phyloP scores from a whole-genome alignment of 2,329 filamentous ascomycete genomes.

The Paecilomyces dactylethromorphus region DNA sequence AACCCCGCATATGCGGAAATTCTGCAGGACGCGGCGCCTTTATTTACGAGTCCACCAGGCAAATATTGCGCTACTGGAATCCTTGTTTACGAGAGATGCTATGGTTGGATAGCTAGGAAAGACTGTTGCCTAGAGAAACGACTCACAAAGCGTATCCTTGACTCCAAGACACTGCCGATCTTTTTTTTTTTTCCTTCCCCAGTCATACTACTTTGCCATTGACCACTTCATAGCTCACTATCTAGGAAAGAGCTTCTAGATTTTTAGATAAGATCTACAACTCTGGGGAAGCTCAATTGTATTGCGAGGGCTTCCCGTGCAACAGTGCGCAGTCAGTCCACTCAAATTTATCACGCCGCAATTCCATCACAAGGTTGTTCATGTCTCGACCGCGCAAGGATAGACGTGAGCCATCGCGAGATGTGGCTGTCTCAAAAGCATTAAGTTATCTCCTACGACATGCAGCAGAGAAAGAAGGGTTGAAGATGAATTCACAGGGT shows the following conservation, averaged over 20 bases:
- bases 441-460: constrained; percentile 50
- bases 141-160: not conserved
- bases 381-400: not conserved
- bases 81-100: not conserved
- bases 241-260: not conserved
- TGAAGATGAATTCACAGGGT: constrained; percentile 52
- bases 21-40: not conserved
- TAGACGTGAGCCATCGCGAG: constrained; percentile 14
- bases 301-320: not conserved
- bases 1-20: not conserved
- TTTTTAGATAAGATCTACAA: not conserved
- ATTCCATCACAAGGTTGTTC: not conserved
- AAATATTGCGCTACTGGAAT: not conserved
- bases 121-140: not conserved
- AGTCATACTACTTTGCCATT: not conserved
- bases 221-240: not conserved
- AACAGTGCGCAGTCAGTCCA: not conserved
- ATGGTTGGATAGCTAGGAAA: not conserved
- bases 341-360: not conserved
- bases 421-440: constrained; percentile 35
- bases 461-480: constrained; percentile 53
- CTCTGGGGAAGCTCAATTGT: not conserved
- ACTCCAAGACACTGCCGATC: not conserved
- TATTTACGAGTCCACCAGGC: too few relatives aligned
- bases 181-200: not conserved